Evolutionary conservation across 129 eudicot species (phyloP), one percentile per base, ranked within the genome.

Genomic region (Scalesia atractyloides): DNA sequence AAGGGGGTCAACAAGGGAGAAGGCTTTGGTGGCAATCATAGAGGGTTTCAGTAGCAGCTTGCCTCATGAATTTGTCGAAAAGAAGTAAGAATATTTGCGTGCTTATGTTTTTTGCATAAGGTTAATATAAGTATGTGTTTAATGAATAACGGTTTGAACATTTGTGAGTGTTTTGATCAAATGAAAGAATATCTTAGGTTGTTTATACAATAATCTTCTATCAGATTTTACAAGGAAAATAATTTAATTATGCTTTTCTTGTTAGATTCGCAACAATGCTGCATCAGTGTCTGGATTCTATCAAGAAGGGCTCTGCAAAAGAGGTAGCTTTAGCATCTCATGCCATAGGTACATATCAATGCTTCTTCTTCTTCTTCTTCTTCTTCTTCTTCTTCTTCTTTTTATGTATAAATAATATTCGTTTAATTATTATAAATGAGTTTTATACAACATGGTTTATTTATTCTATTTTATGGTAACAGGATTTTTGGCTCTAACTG

Each of bases 1-100:
- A 76, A 94, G 98, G 82, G 97, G 91, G 12, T 86, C 97, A 11
- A 94, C 97, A 3, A 84, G 98, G 79, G 97, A 94, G 87, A 84
- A 82, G 72, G 97, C 96, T 7, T 73, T 94, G 85, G 93, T 69
- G 33, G 73, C 86, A 24, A 86, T 88, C 48, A 88, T 87, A 58
- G 96, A 88, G 54, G 81, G 86, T 53, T 90, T 94, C 63, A 88
- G 87, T 50, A 79, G 80, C 87, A 84, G 69, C 77, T 59, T 94
- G 69, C 97, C 86, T 50, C 77, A 87, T 70, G 98, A 94, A 72
- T 90, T 94, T 86, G 91, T 90, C 20, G 92, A 86, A 59, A 90
- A 84, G 73, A 94, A 94, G 98, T 94, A 90, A 68, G 82, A 9
- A 17, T 54, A 18, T 76, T 20, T 79, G 8, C 26, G 41, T 60